A percentile compares a stretch with the other conserved stretches of the same genome.
Evolutionary conservation across 768 basidiomycete species (phyloP).

Genomic region (Podaxis sp.): DNA sequence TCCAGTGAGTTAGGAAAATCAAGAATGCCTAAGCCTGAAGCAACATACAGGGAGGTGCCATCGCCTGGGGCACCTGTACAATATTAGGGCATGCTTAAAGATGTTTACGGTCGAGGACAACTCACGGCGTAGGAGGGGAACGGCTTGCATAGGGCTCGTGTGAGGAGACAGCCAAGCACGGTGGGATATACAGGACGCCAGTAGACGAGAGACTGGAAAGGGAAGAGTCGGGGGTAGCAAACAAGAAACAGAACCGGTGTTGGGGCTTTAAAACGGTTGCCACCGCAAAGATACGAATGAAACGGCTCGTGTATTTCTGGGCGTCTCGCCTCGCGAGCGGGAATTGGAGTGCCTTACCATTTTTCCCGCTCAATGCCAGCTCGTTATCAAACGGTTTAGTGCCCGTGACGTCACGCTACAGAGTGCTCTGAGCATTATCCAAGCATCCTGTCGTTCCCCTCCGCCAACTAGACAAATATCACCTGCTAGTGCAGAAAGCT

Average conservation of each 20-base stretch:
- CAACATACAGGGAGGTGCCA: constrained; percentile 12
- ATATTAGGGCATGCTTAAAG: background rate
- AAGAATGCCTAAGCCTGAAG: background rate
- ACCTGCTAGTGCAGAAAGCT: background rate
- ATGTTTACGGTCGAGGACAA: background rate
- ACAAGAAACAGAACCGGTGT: background rate
- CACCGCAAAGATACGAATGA: constrained; percentile 11
- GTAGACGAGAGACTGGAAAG: background rate
- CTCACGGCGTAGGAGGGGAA: constrained; percentile 6
- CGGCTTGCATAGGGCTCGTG: background rate
- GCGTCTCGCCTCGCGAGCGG: background rate
- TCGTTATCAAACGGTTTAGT: background rate
- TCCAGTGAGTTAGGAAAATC: constrained; percentile 1
- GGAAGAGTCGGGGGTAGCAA: background rate
- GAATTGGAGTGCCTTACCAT: constrained; percentile 10
- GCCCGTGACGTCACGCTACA: constrained; percentile 11
- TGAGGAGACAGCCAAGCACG: background rate
- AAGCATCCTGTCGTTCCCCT: background rate
- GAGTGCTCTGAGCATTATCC: background rate
- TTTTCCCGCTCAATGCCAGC: constrained; percentile 3
- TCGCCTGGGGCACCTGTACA: constrained; percentile 1
- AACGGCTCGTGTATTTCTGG: constrained; percentile 1
- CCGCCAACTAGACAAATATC: background rate
- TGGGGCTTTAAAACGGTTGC: constrained; percentile 5
- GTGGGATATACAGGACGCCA: background rate